phyloP scores from a whole-genome alignment of 2,329 filamentous ascomycete species.

The Aspergillus felis region DNA sequence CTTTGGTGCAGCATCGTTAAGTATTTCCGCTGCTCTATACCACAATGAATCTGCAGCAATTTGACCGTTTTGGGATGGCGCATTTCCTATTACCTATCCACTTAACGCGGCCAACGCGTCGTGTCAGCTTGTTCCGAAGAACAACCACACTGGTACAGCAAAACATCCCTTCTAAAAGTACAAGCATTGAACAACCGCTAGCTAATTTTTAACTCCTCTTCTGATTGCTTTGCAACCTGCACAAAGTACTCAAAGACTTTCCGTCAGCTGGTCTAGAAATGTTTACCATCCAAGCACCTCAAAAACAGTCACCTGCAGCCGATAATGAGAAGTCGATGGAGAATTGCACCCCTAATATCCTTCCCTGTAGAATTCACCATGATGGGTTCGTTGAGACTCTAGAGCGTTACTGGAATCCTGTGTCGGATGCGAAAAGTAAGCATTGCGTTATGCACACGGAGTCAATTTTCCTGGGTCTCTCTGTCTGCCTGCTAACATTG shows the following conservation, averaged over 20 bases:
- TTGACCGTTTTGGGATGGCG: not conserved
- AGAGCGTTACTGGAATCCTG: constrained; percentile 67
- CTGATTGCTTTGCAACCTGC: not conserved
- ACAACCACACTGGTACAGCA: not conserved
- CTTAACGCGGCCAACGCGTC: constrained; percentile 31
- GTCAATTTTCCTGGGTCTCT: not conserved
- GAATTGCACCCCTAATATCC: constrained; percentile 62
- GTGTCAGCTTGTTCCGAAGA: constrained; percentile 14
- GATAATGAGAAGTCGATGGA: constrained; percentile 15
- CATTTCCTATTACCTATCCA: constrained; percentile 8
- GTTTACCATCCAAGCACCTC: constrained; percentile 33
- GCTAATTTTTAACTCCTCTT: not conserved
- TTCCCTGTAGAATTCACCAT: constrained; percentile 78
- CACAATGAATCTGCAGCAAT: not conserved
- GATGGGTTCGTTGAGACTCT: constrained; percentile 65
- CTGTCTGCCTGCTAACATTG: constrained; percentile 1
- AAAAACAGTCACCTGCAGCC: constrained; percentile 16
- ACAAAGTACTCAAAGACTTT: not conserved
- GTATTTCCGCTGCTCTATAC: not conserved
- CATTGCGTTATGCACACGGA: not conserved
- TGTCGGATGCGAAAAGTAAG: constrained; percentile 41
- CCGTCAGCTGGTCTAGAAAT: constrained; percentile 16
- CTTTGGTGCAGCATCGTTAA: not conserved
- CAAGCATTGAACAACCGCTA: not conserved
- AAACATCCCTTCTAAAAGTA: not conserved